Evolutionary conservation across 2,329 filamentous ascomycete species (phyloP).

Genomic region (Metarhizium anisopliae): DNA sequence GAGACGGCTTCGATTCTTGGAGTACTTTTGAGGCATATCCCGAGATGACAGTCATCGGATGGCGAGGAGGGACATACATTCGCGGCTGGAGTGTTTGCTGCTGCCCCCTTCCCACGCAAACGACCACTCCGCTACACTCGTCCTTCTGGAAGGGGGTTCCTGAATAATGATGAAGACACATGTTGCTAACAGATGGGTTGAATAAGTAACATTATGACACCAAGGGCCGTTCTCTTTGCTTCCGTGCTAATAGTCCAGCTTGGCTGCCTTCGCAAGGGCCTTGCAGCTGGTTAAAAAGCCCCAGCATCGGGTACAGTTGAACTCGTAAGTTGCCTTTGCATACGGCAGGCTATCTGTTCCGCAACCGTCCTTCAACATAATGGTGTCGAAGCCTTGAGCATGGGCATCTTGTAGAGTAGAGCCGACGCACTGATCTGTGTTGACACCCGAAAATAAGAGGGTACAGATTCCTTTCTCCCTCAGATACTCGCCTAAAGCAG

Average conservation of each 20-base stretch:
- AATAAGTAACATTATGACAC: no score
- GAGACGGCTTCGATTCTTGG: not conserved
- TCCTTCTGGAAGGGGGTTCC: no score
- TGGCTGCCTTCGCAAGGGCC: not conserved
- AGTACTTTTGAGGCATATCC: not conserved
- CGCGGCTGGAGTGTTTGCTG: not conserved
- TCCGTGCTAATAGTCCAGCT: not conserved
- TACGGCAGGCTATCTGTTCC: slow-evolving; percentile 2
- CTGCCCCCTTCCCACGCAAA: no score
- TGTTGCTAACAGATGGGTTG: no score
- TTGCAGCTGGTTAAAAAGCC: not conserved
- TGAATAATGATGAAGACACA: no score
- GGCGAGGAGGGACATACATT: not conserved
- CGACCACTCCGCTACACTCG: no score
- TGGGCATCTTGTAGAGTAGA: slow-evolving; percentile 2
- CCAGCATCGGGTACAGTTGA: not conserved
- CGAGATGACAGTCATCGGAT: not conserved
- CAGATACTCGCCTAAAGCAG: not conserved
- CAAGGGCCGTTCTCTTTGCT: not conserved
- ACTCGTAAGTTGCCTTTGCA: not conserved
- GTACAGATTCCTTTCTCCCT: not conserved
- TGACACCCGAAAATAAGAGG: slow-evolving; percentile 1
- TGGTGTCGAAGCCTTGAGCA: slow-evolving; percentile 2
- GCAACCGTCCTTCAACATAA: slow-evolving; percentile 3
- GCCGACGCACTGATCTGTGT: slow-evolving; percentile 2